These are phyloP conservation scores for Silene vulgaris DNA, from an alignment of 179 eudicot genomes.

Conservation along the genomic window DNA sequence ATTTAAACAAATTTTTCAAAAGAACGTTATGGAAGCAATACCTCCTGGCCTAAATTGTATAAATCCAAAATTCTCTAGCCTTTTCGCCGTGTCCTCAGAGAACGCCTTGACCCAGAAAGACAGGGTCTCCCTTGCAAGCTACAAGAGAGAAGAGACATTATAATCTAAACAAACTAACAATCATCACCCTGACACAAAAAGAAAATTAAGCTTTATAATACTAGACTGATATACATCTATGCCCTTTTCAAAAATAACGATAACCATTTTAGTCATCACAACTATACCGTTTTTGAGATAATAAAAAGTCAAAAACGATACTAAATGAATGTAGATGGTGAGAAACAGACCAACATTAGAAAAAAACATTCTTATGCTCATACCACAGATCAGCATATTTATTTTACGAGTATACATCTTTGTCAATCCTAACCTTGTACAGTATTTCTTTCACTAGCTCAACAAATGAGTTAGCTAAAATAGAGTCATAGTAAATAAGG, in stretches of 20 bases:
- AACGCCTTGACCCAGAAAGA: constrained; percentile 99
- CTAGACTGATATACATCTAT: neutral
- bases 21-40: constrained; percentile 27
- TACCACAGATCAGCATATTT: neutral
- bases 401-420: neutral
- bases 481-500: neutral
- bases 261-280: neutral
- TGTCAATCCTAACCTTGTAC: neutral
- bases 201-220: constrained; percentile 2
- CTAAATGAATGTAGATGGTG: neutral
- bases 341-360: neutral
- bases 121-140: constrained; percentile 95
- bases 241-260: neutral
- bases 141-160: constrained; percentile 30
- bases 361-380: neutral
- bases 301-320: neutral
- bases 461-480: neutral
- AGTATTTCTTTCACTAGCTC: neutral
- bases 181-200: neutral
- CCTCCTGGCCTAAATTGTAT: constrained; percentile 99
- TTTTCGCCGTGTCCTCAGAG: constrained; percentile 99
- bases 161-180: neutral
- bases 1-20: neutral
- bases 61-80: constrained; percentile 96
- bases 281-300: neutral